Percentiles rank a stretch among this genome's conserved stretches.
phyloP scores from a whole-genome alignment of 306 rosid species.

The Cicer yamashitae region DNA sequence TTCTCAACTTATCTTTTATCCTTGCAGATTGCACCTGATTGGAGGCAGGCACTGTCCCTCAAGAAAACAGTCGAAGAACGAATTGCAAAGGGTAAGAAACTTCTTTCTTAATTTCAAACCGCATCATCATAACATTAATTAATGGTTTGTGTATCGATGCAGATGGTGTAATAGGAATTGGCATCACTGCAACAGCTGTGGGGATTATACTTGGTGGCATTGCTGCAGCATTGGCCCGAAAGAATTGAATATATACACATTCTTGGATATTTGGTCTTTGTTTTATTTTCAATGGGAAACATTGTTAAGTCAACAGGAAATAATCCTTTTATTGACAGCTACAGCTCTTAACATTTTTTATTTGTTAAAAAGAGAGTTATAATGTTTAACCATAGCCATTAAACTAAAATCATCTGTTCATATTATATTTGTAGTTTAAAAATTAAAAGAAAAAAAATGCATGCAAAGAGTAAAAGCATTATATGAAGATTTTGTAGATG shows the following conservation, averaged over 20 bases:
- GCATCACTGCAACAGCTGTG: slow-evolving; percentile 86
- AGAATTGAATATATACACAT: slow-evolving; percentile 40
- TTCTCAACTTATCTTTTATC: slow-evolving; percentile 30
- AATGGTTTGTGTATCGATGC: slow-evolving; percentile 40
- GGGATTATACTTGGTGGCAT: slow-evolving; percentile 86
- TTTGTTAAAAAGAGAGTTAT: slow-evolving; percentile 25
- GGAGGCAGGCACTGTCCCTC: slow-evolving; percentile 85
- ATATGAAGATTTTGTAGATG: no score
- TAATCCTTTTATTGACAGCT: slow-evolving; percentile 30
- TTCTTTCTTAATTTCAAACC: slow-evolving; percentile 15
- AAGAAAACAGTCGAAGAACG: slow-evolving; percentile 70
- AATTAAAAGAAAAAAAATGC: neutral
- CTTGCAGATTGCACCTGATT: slow-evolving; percentile 88
- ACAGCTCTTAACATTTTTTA: slow-evolving; percentile 7
- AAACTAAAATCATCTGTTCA: neutral
- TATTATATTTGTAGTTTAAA: neutral
- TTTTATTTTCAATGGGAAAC: slow-evolving; percentile 26
- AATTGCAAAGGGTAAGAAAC: slow-evolving; percentile 70
- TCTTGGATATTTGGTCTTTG: slow-evolving; percentile 36
- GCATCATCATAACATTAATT: slow-evolving; percentile 10
- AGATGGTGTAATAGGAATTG: slow-evolving; percentile 95
- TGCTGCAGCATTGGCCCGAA: slow-evolving; percentile 86
- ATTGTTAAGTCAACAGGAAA: slow-evolving; percentile 36
- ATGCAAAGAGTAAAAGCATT: no score
- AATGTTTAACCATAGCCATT: neutral